Evolutionary conservation across 1,284 basidiomycete species (phyloP).

Genomic region (Microbotryum intermedium): DNA sequence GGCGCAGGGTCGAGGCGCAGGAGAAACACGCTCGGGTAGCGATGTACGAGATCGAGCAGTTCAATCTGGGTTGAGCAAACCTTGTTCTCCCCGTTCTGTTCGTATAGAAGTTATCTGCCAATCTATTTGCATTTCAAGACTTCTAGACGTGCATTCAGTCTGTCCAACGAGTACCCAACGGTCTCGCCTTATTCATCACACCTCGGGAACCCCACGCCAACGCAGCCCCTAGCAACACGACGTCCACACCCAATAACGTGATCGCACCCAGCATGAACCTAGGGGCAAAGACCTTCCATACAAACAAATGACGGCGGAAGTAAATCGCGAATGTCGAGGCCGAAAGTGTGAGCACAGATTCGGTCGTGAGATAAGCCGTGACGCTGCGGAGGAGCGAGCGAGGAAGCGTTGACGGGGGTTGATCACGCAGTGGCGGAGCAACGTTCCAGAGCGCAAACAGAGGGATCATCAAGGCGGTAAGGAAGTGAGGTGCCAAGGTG

Average conservation of each 20-base stretch:
- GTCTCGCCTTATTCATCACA: conserved; percentile 8
- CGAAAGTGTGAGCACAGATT: conserved; percentile 57
- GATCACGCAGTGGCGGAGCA: conserved; percentile 48
- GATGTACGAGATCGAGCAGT: conserved; percentile 23
- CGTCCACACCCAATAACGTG: conserved; percentile 13
- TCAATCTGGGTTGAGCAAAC: neutral
- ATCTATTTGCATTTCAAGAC: neutral
- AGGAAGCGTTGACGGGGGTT: conserved; percentile 31
- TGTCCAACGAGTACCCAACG: conserved; percentile 14
- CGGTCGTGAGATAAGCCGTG: conserved; percentile 62
- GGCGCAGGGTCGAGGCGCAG: conserved; percentile 22
- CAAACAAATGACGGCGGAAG: conserved; percentile 86
- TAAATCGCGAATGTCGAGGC: conserved; percentile 65
- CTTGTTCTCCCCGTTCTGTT: too few relatives aligned
- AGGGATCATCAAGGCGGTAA: conserved; percentile 55
- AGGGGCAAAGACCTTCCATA: conserved; percentile 98
- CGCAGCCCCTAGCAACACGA: conserved; percentile 6
- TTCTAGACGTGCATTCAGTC: neutral
- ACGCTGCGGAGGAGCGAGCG: conserved; percentile 46
- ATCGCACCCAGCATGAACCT: conserved; percentile 52
- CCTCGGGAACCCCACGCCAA: conserved; percentile 21
- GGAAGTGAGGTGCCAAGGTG: conserved; percentile 63
- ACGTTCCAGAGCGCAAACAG: conserved; percentile 82
- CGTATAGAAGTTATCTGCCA: neutral
- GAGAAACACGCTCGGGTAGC: conserved; percentile 28